These are phyloP conservation scores for Wickerhamomyces strasburgensis DNA, from an alignment of 805 yeast species.

Conservation along the genomic window DNA sequence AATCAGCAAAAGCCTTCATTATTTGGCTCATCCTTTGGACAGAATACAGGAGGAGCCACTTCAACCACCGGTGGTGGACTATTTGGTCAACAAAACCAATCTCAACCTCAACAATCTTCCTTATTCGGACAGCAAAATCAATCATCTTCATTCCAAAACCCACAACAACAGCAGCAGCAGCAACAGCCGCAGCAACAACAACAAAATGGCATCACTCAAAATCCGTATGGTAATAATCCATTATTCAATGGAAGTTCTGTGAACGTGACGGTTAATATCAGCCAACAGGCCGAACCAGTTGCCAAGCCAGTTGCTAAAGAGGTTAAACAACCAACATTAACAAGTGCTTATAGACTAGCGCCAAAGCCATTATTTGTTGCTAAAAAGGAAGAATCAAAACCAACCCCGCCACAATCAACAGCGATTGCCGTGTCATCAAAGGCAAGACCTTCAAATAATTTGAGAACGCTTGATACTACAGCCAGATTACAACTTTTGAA, in stretches of 20 bases:
- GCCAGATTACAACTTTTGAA: slow-evolving; percentile 31
- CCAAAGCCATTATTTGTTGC: slow-evolving; percentile 55
- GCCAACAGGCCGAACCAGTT: slow-evolving; percentile 35
- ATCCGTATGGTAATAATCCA: slow-evolving; percentile 80
- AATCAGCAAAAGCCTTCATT: slow-evolving; percentile 9
- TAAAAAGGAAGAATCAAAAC: slow-evolving; percentile 1
- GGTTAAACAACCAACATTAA: slow-evolving; percentile 57
- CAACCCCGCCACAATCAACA: neutral
- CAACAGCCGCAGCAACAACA: slow-evolving; percentile 17
- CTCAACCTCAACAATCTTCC: slow-evolving; percentile 10
- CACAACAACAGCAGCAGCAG: slow-evolving; percentile 14
- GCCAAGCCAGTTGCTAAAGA: slow-evolving; percentile 43
- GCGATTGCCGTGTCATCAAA: neutral
- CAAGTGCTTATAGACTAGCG: slow-evolving; percentile 56
- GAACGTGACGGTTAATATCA: slow-evolving; percentile 31
- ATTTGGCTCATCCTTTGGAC: slow-evolving; percentile 30
- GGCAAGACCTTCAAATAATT: neutral
- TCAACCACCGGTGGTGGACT: slow-evolving; percentile 19
- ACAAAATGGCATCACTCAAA: slow-evolving; percentile 34
- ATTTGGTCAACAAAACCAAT: slow-evolving; percentile 17
- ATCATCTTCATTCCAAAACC: slow-evolving; percentile 11
- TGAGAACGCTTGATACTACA: neutral
- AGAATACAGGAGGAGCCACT: no score
- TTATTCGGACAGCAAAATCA: slow-evolving; percentile 17
- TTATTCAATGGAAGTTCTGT: slow-evolving; percentile 45